Percentiles rank a stretch among this genome's conserved stretches.
Evolutionary conservation across 805 yeast species (phyloP).

Genomic region (Candida michaelii): DNA sequence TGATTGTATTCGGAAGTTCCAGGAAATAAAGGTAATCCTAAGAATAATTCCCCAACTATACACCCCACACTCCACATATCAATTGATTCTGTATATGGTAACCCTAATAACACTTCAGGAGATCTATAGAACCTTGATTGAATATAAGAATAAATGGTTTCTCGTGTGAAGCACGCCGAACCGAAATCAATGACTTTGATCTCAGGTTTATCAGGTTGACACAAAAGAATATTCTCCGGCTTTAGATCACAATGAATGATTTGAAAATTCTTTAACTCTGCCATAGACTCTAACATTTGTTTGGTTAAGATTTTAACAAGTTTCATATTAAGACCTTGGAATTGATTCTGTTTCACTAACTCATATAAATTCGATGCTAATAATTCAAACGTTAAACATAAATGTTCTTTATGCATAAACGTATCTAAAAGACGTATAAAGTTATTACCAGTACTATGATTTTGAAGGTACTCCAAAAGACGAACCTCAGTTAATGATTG

Average conservation of each 20-base stretch:
- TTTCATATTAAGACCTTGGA: constrained; percentile 82
- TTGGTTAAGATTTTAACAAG: constrained; percentile 74
- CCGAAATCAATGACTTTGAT: constrained; percentile 96
- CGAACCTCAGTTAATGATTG: constrained; percentile 91
- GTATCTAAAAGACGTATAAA: constrained; percentile 80
- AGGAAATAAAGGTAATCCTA: constrained; percentile 92
- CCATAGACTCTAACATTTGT: constrained; percentile 79
- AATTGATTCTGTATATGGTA: constrained; percentile 88
- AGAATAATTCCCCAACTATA: constrained; percentile 82
- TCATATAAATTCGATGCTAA: constrained; percentile 88
- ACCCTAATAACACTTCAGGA: constrained; percentile 90
- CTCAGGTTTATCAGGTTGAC: constrained; percentile 77
- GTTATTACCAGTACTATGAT: constrained; percentile 63
- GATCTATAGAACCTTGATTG: constrained; percentile 92
- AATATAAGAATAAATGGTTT: constrained; percentile 85
- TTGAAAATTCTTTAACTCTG: constrained; percentile 76
- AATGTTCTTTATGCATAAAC: constrained; percentile 87
- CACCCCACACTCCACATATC: constrained; percentile 99
- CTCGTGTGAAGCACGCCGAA: constrained; percentile 88
- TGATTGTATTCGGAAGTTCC: constrained; percentile 95
- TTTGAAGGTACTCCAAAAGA: constrained; percentile 77
- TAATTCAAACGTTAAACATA: constrained; percentile 90
- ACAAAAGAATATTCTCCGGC: constrained; percentile 88
- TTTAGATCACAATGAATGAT: constrained; percentile 95
- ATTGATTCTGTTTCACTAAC: constrained; percentile 87